phyloP scores from a whole-genome alignment of 2,329 filamentous ascomycete species.

The Hawksworthiomyces lignivorus region DNA sequence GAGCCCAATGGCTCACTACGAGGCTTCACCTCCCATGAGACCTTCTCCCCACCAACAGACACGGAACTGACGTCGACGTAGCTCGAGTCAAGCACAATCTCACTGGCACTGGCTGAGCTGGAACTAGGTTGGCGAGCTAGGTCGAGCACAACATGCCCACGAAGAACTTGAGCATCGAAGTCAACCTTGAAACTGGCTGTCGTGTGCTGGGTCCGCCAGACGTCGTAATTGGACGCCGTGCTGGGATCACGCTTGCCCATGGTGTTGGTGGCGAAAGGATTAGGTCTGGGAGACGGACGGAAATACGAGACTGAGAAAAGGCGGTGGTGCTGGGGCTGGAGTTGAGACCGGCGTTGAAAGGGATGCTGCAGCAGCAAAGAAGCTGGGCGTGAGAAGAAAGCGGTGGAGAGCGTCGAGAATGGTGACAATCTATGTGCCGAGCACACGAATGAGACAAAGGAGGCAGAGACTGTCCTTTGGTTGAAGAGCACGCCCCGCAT shows the following conservation, averaged over 20 bases:
- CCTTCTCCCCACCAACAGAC: slow-evolving; percentile 56
- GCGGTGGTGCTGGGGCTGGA: no score
- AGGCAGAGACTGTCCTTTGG: no score
- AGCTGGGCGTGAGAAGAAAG: no score
- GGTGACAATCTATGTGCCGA: no score
- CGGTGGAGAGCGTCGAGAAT: no score
- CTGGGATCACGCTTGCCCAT: slow-evolving; percentile 90
- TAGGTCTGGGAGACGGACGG: no score
- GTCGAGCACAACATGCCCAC: slow-evolving; percentile 67
- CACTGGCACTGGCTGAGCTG: slow-evolving; percentile 41
- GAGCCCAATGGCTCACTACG: slow-evolving; percentile 67
- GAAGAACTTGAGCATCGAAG: slow-evolving; percentile 70
- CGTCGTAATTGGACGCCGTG: slow-evolving; percentile 85
- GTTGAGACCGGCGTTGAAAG: no score
- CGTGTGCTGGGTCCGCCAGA: slow-evolving; percentile 79
- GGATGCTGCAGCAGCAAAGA: no score
- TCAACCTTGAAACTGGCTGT: slow-evolving; percentile 74
- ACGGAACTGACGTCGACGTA: slow-evolving; percentile 67
- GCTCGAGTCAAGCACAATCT: slow-evolving; percentile 85
- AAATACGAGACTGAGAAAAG: no score
- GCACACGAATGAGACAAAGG: no score
- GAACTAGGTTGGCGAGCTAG: slow-evolving; percentile 55
- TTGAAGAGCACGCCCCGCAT: no score
- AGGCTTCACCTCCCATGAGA: slow-evolving; percentile 61
- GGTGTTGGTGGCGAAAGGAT: no score